A percentile compares a stretch with the other conserved stretches of the same genome.
phyloP scores from a whole-genome alignment of 1,284 basidiomycete genomes.

The Ustilago cynodontis region DNA sequence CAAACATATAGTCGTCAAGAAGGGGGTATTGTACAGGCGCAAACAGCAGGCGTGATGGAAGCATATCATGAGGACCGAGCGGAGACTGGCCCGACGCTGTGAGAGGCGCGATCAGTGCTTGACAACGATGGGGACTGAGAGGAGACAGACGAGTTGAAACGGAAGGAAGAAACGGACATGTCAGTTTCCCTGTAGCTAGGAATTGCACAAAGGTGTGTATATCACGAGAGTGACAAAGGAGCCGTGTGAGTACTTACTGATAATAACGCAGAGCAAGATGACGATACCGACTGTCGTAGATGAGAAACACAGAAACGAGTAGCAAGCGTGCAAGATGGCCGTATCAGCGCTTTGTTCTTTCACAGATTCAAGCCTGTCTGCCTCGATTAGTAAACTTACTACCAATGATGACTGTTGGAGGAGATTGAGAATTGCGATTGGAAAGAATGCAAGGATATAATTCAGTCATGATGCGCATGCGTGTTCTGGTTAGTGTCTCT shows the following conservation, averaged over 20 bases:
- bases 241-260: conserved; percentile 55
- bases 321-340: not conserved
- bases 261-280: conserved; percentile 68
- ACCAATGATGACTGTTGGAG: conserved; percentile 42
- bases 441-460: not conserved
- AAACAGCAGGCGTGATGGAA: conserved; percentile 21
- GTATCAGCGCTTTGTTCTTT: conserved; percentile 1
- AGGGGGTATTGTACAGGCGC: conserved; percentile 43
- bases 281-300: conserved; percentile 61
- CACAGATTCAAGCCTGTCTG: not conserved
- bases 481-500: not conserved
- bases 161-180: not conserved
- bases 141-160: not conserved
- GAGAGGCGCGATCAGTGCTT: conserved; percentile 40
- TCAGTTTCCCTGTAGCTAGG: not conserved
- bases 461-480: not conserved
- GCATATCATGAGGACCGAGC: conserved; percentile 11
- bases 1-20: conserved; percentile 13
- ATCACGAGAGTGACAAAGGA: not conserved
- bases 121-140: conserved; percentile 59
- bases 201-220: not conserved
- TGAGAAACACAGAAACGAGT: not conserved
- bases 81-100: not conserved
- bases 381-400: conserved; percentile 12
- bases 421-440: not conserved